A percentile compares a stretch with the other conserved stretches of the same genome.
phyloP scores from a whole-genome alignment of 179 eudicot species.

The Beta lomatogona region DNA sequence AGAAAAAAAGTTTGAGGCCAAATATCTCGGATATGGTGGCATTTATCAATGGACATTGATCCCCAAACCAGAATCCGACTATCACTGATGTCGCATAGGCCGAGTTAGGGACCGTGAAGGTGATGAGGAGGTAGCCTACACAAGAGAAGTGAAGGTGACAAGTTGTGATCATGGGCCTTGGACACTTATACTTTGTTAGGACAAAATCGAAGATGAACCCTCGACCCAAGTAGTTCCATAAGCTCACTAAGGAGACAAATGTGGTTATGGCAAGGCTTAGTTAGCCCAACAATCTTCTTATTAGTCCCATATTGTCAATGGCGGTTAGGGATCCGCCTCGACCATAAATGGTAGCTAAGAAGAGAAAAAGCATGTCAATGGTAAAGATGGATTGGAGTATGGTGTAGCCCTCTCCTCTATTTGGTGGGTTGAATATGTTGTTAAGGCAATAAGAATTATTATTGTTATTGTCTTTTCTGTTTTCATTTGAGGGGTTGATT shows the following conservation, averaged over 20 bases:
- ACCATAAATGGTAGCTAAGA: constrained; percentile 10
- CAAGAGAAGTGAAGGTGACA: constrained; percentile 13
- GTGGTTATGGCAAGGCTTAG: constrained; percentile 14
- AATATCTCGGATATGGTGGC: constrained; percentile 21
- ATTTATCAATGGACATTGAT: constrained; percentile 10
- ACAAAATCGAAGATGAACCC: constrained; percentile 14
- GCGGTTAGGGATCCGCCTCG: constrained; percentile 20
- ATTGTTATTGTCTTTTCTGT: constrained; percentile 16
- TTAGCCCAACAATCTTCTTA: constrained; percentile 15
- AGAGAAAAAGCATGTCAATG: constrained; percentile 15
- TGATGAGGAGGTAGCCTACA: constrained; percentile 20
- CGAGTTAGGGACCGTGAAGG: constrained; percentile 19
- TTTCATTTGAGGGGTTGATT: constrained; percentile 30
- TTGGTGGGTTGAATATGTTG: constrained; percentile 16
- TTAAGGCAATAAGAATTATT: not conserved
- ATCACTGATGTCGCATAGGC: constrained; percentile 15
- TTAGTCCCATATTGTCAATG: constrained; percentile 18
- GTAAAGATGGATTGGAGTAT: constrained; percentile 14
- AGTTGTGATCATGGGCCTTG: constrained; percentile 19
- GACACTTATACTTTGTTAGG: constrained; percentile 18
- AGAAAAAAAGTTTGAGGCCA: constrained; percentile 10
- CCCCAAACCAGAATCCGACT: constrained; percentile 18
- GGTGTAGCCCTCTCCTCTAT: constrained; percentile 8
- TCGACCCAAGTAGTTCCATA: constrained; percentile 23
- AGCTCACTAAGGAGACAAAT: constrained; percentile 6